Evolutionary conservation across 176 grass and related monocot genomes (phyloP), one percentile per base, ranked within the genome.

Genomic region (Metroxylon sagu): DNA sequence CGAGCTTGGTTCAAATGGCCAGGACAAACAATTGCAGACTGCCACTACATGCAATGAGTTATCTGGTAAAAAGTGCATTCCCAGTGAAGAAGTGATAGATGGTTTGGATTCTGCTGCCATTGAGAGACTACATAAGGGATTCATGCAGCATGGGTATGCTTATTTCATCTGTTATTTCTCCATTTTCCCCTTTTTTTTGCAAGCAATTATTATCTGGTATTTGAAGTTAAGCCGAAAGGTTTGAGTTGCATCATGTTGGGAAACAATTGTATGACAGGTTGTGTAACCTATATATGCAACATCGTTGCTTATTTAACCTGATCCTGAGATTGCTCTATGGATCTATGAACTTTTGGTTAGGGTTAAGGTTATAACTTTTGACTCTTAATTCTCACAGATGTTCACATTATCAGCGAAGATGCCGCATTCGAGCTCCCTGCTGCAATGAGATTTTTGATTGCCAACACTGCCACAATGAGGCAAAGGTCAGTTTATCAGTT

Each of bases 91-190:
- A 56, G 68, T 68, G 25, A 60, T 49, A 14, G 6, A 73, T 56
- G 68, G 31, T 52, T 60, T 52, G 49, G 61, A 78, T 14, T 60
- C 35, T 71, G 56, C 65, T 67, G 58, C 62, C 26, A 26, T 35
- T 27, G 75, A 85, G 27, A 80, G 12, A 57, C 48, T 83, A 55
- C 70, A 88, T 26, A 76, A 69, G 48, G 86, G 81, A 57, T n/a
- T 92, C 48, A 89, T 98, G 87, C 81, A 92, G 54, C 80, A 89
- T 48, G 93, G 93, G 93, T 98, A 98, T 69, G 71, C 66, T 59
- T 43, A 43, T 43, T 43, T 43, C 10, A 43, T 43, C 2, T 8
- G 6, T 35, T 35, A 35, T 14, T 43, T 12, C 35, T 43, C 8
- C 12, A 7, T 51, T 31, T 61, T 70, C 21, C 65, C 16, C 67